Base-by-base conservation (phyloP, 371 early-diverging fungal genomes). In the Apophysomyces variabilis region DNA sequence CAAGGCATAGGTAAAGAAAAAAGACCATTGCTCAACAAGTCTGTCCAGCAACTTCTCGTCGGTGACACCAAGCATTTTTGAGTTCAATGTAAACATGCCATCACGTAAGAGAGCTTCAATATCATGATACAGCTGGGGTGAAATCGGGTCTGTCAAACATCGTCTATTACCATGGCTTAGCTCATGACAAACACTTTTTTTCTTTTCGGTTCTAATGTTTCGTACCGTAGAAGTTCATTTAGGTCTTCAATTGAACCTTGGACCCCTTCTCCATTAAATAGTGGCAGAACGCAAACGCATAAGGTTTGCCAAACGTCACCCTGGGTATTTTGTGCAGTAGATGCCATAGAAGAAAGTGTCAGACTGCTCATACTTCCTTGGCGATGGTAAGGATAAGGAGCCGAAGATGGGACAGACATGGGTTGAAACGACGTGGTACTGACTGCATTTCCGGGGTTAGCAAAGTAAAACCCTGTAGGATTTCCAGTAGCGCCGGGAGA, bases 261-360 rank as follows among this genome's bases (percentile, higher is more conserved):
- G 57, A 94, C 72, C 0, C 94, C 91, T 74, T 94, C 93, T 8
- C 96, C 96, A 59, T 93, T 94, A 68, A 94, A 95, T 37, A 95
- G 68, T 0, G 96, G 94, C 62, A 95, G 66, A 4, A 94, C 91
- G 8, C 88, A 84, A 11, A 86, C 83, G 44, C 91, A 89, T 7
- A 95, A 60, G 0, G 84, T 77, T 57, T 89, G 90, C 96, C 94
- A 95, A 4, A 84, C 87, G 64, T 90, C 89, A 16, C 87, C 86
- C 56, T 70, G 74, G n/a, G 60, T 54, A 39, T n/a, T 56, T 57
- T n/a, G 70, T 6, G 36, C 50, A 60, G 38, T 21, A 16, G 37
- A 59, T 16, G 62, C 32, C 35, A 54, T 26, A 9, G 69, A 60
- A 11, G 54, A 38, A 8, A 65, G 60, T 8, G 61, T 61, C 16